Conservation (phyloP, 306 rosid species). For the Dryas alaskensis region DNA sequence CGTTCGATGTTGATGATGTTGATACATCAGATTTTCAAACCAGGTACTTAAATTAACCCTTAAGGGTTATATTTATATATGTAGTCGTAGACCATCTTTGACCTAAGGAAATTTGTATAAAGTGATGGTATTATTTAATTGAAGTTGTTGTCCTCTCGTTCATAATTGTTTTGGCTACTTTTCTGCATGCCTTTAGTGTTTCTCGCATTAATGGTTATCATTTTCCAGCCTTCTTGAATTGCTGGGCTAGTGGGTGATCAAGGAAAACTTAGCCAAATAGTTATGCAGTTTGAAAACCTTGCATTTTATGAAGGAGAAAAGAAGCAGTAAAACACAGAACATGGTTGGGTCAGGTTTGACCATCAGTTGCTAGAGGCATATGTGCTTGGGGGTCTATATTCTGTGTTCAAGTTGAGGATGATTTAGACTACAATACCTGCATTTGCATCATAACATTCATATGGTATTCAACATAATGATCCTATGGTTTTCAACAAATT, state of each 20-base stretch:
- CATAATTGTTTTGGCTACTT: constrained; percentile 11
- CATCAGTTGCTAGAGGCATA: background rate
- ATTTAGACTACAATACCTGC: too few relatives aligned
- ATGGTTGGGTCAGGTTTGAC: background rate
- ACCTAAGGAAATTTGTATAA: constrained; percentile 1
- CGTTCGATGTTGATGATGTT: constrained; percentile 83
- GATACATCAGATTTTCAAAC: constrained; percentile 54
- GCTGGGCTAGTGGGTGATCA: background rate
- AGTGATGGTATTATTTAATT: background rate
- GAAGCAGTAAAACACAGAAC: background rate
- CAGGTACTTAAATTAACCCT: constrained; percentile 46
- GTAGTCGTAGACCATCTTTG: constrained; percentile 15
- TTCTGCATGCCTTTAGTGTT: background rate
- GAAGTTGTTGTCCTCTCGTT: constrained; percentile 12
- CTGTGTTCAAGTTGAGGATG: too few relatives aligned
- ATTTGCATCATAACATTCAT: too few relatives aligned
- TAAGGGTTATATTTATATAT: constrained; percentile 12
- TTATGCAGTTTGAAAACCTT: background rate
- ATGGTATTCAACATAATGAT: too few relatives aligned
- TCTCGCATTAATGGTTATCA: background rate
- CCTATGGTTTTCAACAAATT: too few relatives aligned
- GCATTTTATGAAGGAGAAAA: background rate
- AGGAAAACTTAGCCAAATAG: background rate
- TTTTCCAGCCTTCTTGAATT: constrained; percentile 2
- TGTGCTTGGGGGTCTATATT: background rate